Evolutionary conservation across 2,329 filamentous ascomycete species (phyloP).

Genomic region (Fonsecaea monophora): DNA sequence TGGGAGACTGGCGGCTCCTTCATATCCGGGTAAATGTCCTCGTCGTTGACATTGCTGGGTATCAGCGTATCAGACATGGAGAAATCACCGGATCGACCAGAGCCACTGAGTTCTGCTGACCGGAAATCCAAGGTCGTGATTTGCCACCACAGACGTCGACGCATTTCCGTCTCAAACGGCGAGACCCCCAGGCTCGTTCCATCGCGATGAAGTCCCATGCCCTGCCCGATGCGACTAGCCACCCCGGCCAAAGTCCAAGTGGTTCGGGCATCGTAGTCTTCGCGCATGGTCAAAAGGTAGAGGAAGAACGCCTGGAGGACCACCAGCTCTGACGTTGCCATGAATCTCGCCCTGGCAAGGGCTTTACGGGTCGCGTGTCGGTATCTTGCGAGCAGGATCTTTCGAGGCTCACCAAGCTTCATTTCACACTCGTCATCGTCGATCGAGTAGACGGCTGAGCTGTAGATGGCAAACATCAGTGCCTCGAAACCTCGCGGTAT

Average conservation of each 20-base stretch:
- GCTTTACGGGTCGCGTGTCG: slow-evolving; percentile 69
- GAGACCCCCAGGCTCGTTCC: slow-evolving; percentile 53
- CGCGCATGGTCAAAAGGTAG: slow-evolving; percentile 64
- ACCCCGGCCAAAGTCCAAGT: slow-evolving; percentile 54
- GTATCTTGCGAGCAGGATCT: slow-evolving; percentile 60
- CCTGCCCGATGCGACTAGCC: slow-evolving; percentile 50
- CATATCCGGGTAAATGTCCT: slow-evolving; percentile 58
- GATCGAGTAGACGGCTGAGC: slow-evolving; percentile 60
- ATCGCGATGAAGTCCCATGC: slow-evolving; percentile 52
- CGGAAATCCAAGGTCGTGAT: slow-evolving; percentile 56
- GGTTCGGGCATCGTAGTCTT: slow-evolving; percentile 51
- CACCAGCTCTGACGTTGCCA: slow-evolving; percentile 67
- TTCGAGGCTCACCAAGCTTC: slow-evolving; percentile 62
- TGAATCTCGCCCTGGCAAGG: slow-evolving; percentile 66
- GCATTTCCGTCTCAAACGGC: slow-evolving; percentile 59
- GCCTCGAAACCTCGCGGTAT: slow-evolving; percentile 55
- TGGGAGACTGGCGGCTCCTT: slow-evolving; percentile 56
- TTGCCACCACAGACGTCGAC: slow-evolving; percentile 49
- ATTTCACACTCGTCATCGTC: slow-evolving; percentile 49
- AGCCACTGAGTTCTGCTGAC: slow-evolving; percentile 44
- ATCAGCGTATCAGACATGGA: slow-evolving; percentile 50
- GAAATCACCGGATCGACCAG: slow-evolving; percentile 35
- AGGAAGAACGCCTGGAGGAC: slow-evolving; percentile 68
- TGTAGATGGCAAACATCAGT: slow-evolving; percentile 67
- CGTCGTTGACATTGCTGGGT: slow-evolving; percentile 61